Percentiles rank a stretch among this genome's conserved stretches.
These are phyloP conservation scores for Phytophthora podocarpi DNA, from an alignment of 352 stramenopile genomes.

Conservation along the genomic window DNA sequence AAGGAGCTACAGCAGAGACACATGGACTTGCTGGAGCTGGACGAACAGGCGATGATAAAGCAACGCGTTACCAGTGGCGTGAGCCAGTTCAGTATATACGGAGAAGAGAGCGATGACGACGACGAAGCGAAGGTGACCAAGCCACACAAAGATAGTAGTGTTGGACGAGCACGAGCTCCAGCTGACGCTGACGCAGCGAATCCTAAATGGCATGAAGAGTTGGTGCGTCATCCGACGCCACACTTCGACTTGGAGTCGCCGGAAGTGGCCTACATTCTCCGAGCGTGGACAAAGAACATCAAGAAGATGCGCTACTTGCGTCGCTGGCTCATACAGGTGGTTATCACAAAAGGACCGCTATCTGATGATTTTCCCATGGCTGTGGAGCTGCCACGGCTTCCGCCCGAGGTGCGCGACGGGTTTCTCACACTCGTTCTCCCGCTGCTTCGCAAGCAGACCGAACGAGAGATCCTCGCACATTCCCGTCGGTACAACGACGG, in stretches of 20 bases:
- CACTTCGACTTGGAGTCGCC: slow-evolving; percentile 76
- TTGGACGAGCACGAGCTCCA: slow-evolving; percentile 17
- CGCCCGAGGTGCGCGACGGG: slow-evolving; percentile 72
- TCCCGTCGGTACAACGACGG: slow-evolving; percentile 62
- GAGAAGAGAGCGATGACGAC: slow-evolving; percentile 35
- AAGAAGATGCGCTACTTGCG: slow-evolving; percentile 75
- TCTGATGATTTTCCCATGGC: slow-evolving; percentile 61
- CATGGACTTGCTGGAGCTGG: slow-evolving; percentile 41
- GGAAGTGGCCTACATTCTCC: slow-evolving; percentile 75
- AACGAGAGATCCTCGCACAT: slow-evolving; percentile 67
- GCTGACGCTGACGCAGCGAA: slow-evolving; percentile 13
- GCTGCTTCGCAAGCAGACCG: slow-evolving; percentile 73
- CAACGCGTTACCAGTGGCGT: slow-evolving; percentile 22
- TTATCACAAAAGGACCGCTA: slow-evolving; percentile 37
- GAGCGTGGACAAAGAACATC: slow-evolving; percentile 65
- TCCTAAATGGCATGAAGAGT: slow-evolving; percentile 63
- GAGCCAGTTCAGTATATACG: slow-evolving; percentile 36
- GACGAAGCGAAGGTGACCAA: slow-evolving; percentile 23
- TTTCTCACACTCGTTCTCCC: slow-evolving; percentile 82
- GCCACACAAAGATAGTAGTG: background rate
- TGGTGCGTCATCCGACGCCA: slow-evolving; percentile 72
- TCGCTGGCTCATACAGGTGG: slow-evolving; percentile 67
- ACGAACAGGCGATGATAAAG: slow-evolving; percentile 22
- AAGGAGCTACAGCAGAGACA: slow-evolving; percentile 39
- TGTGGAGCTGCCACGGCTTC: slow-evolving; percentile 71